phyloP scores from a whole-genome alignment of 768 basidiomycete species.

The Suillus lakei region DNA sequence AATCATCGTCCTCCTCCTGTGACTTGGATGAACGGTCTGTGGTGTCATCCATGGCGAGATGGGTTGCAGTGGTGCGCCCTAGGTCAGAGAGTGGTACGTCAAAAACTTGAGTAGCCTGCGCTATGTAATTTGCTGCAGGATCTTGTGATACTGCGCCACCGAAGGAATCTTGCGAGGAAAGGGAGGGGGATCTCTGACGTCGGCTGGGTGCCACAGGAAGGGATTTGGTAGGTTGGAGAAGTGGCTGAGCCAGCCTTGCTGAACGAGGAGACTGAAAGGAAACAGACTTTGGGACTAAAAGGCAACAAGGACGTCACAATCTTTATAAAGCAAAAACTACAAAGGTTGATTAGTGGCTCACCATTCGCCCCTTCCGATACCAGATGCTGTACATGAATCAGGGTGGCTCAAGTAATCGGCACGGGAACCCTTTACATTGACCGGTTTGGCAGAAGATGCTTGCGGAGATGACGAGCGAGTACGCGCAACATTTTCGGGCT shows the following conservation, averaged over 20 bases:
- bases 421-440: slow-evolving; percentile 28
- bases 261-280: slow-evolving; percentile 39
- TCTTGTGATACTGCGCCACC: slow-evolving; percentile 55
- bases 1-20: slow-evolving; percentile 11
- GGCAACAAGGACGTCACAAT: slow-evolving; percentile 31
- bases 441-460: slow-evolving; percentile 24
- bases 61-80: slow-evolving; percentile 37
- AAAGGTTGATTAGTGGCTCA: slow-evolving; percentile 31
- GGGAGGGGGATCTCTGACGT: slow-evolving; percentile 40
- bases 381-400: slow-evolving; percentile 31
- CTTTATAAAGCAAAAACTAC: slow-evolving; percentile 21
- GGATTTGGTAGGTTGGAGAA: slow-evolving; percentile 23
- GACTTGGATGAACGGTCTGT: neutral
- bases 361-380: slow-evolving; percentile 34
- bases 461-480: slow-evolving; percentile 29
- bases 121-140: slow-evolving; percentile 49
- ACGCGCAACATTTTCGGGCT: slow-evolving; percentile 16
- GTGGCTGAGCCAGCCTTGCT: slow-evolving; percentile 18
- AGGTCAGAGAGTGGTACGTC: slow-evolving; percentile 63
- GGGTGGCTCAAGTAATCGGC: slow-evolving; percentile 30
- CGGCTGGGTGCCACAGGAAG: slow-evolving; percentile 26
- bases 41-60: slow-evolving; percentile 16
- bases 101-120: slow-evolving; percentile 51
- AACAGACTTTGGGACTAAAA: slow-evolving; percentile 33
- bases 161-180: slow-evolving; percentile 66